phyloP scores from a whole-genome alignment of 306 rosid genomes.

The Psophocarpus tetragonolobus region DNA sequence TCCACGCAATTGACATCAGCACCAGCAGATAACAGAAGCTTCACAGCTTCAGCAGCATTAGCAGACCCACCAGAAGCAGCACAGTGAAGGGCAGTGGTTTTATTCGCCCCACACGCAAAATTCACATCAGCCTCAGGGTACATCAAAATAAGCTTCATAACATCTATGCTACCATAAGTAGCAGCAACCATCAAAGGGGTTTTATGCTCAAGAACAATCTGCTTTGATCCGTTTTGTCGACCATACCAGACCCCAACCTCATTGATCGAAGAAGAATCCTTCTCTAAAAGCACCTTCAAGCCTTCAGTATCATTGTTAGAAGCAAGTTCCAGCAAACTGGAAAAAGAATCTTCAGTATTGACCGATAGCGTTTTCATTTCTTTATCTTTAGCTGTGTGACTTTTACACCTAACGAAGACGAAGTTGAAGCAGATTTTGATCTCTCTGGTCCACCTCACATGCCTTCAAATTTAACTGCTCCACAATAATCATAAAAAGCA shows the following conservation, averaged over 20 bases:
- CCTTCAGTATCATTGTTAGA: conserved; percentile 74
- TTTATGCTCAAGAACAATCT: conserved; percentile 61
- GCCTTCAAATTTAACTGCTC: conserved; percentile 49
- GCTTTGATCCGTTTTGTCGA: conserved; percentile 63
- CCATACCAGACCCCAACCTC: conserved; percentile 71
- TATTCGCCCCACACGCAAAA: conserved; percentile 60
- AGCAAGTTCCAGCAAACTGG: conserved; percentile 70
- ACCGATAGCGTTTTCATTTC: conserved; percentile 59
- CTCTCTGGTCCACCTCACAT: conserved; percentile 59
- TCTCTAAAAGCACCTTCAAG: conserved; percentile 48
- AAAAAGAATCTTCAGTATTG: conserved; percentile 61
- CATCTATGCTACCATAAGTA: conserved; percentile 73
- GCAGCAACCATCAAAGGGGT: conserved; percentile 92
- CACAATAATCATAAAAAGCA: background rate
- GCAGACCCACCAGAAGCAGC: conserved; percentile 83
- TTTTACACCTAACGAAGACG: conserved; percentile 33
- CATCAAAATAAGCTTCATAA: conserved; percentile 60
- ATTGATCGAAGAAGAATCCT: conserved; percentile 49
- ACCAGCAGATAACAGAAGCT: conserved; percentile 69
- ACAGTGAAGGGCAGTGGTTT: conserved; percentile 88
- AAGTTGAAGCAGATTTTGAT: conserved; percentile 46
- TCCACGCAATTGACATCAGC: conserved; percentile 58
- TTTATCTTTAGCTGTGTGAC: conserved; percentile 36
- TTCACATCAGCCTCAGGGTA: conserved; percentile 56
- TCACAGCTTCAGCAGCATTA: conserved; percentile 54